A percentile compares a stretch with the other conserved stretches of the same genome.
These are phyloP conservation scores for Xylaria sp. DNA, from an alignment of 2,329 filamentous ascomycete species.

Conservation along the genomic window DNA sequence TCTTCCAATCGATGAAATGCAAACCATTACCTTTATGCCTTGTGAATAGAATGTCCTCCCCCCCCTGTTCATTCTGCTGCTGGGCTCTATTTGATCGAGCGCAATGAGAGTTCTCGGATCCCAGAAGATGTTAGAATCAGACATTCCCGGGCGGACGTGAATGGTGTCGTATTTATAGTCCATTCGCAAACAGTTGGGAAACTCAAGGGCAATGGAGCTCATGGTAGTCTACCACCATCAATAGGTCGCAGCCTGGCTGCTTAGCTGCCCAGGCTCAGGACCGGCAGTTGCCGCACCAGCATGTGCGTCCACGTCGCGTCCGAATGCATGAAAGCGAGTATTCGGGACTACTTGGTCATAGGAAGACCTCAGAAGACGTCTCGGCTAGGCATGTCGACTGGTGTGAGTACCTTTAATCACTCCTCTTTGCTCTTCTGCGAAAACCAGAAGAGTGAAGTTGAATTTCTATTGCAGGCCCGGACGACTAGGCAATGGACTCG, in stretches of 20 bases:
- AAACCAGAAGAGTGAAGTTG: conserved; percentile 18
- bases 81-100: no score
- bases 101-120: not conserved
- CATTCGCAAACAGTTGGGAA: conserved; percentile 16
- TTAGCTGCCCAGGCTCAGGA: not conserved
- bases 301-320: conserved; percentile 22
- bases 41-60: not conserved
- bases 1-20: not conserved
- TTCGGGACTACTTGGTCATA: conserved; percentile 13
- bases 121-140: conserved; percentile 1
- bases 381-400: not conserved
- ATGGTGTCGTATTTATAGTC: not conserved
- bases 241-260: not conserved
- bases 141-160: not conserved
- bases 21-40: not conserved
- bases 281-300: conserved; percentile 25
- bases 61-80: not conserved
- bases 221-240: not conserved
- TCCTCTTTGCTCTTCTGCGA: not conserved
- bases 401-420: not conserved
- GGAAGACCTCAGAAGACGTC: not conserved
- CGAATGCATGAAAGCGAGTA: conserved; percentile 12
- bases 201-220: not conserved
- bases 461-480: conserved; percentile 5
- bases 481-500: not conserved